Evolutionary conservation across 2,329 filamentous ascomycete genomes (phyloP).

Genomic region (Fusarium coicis): DNA sequence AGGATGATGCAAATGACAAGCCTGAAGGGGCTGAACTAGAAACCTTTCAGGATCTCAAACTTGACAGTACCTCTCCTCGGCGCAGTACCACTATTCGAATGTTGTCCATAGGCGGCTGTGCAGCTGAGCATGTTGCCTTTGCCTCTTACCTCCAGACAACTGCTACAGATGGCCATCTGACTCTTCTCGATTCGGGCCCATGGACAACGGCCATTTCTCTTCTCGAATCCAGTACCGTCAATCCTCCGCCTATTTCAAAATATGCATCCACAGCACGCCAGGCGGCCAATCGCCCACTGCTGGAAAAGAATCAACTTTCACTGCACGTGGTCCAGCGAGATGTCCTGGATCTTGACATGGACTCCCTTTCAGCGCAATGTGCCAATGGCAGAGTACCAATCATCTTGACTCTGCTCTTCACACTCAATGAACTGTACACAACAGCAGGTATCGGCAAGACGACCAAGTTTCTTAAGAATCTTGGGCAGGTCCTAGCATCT

Average conservation of each 20-base stretch:
- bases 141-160: slow-evolving; percentile 55
- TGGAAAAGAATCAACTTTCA: slow-evolving; percentile 53
- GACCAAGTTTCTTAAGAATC: slow-evolving; percentile 76
- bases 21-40: background rate
- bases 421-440: slow-evolving; percentile 93
- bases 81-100: slow-evolving; percentile 48
- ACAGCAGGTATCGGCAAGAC: slow-evolving; percentile 77
- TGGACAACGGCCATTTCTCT: slow-evolving; percentile 74
- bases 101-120: slow-evolving; percentile 66
- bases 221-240: slow-evolving; percentile 67
- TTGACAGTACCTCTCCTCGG: slow-evolving; percentile 2
- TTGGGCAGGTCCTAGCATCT: slow-evolving; percentile 67
- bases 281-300: slow-evolving; percentile 57
- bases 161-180: slow-evolving; percentile 55
- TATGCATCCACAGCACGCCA: slow-evolving; percentile 62
- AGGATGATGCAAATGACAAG: background rate
- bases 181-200: slow-evolving; percentile 83
- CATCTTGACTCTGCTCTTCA: slow-evolving; percentile 89
- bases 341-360: slow-evolving; percentile 55
- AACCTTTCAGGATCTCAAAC: background rate
- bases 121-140: slow-evolving; percentile 70
- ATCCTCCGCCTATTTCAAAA: slow-evolving; percentile 60
- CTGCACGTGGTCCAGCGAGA: slow-evolving; percentile 60
- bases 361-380: slow-evolving; percentile 48
- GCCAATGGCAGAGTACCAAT: slow-evolving; percentile 50